phyloP scores from a whole-genome alignment of 331 rosid species.

The Quercus tomentella region DNA sequence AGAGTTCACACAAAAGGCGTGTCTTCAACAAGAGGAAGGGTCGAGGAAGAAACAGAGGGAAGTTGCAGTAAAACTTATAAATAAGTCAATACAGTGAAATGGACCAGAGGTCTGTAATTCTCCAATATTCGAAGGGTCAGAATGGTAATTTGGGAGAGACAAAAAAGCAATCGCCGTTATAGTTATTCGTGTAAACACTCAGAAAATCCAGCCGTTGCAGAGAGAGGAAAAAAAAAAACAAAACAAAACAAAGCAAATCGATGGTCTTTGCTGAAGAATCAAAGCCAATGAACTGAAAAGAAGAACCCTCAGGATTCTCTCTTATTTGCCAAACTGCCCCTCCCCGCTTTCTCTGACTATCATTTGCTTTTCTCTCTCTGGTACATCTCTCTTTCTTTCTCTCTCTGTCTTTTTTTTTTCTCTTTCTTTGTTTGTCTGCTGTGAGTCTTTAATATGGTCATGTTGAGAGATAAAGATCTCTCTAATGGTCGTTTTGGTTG shows the following conservation, averaged over 20 bases:
- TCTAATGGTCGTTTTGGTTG: conserved; percentile 31
- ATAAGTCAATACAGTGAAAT: not conserved
- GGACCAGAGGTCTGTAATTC: conserved; percentile 15
- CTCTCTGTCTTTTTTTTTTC: not conserved
- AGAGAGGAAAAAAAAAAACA: not conserved
- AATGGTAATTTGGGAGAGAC: conserved; percentile 4
- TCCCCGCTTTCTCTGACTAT: not conserved
- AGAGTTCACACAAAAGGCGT: no score
- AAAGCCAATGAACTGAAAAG: not conserved
- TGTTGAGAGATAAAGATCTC: conserved; percentile 66
- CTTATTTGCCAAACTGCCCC: conserved; percentile 34
- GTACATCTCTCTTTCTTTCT: not conserved
- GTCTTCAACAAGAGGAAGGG: no score
- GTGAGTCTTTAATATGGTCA: conserved; percentile 13
- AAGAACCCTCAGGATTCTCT: not conserved
- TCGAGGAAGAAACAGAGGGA: no score
- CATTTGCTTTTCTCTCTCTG: not conserved
- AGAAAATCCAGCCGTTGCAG: conserved; percentile 43
- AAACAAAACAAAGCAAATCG: not conserved
- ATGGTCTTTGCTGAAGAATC: conserved; percentile 24
- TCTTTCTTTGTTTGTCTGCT: not conserved
- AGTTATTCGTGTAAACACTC: conserved; percentile 25
- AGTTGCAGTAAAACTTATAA: no score
- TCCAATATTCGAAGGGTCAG: conserved; percentile 16
- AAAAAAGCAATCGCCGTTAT: conserved; percentile 1